phyloP scores from a whole-genome alignment of 257 asterid genomes.

The Solanum verrucosum region DNA sequence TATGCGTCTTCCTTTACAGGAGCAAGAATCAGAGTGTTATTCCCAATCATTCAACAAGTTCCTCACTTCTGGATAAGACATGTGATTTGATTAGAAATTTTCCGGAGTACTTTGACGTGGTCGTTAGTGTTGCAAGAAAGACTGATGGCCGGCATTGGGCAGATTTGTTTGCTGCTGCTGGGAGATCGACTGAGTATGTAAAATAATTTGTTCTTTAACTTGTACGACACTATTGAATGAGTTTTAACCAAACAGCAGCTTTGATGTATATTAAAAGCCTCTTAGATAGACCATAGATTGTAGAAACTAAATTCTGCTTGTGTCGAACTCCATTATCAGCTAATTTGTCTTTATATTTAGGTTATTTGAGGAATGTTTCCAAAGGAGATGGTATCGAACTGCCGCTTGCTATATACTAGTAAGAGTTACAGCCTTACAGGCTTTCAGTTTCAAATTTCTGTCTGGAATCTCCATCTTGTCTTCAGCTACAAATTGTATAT shows the following conservation, averaged over 20 bases:
- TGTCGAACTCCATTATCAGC: neutral
- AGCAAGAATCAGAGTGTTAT: slow-evolving; percentile 48
- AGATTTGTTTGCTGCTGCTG: slow-evolving; percentile 93
- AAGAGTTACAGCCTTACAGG: slow-evolving; percentile 4
- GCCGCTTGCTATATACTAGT: slow-evolving; percentile 54
- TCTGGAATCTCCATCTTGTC: neutral
- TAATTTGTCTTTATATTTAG: slow-evolving; percentile 14
- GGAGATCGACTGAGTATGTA: slow-evolving; percentile 94
- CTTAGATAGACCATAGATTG: neutral
- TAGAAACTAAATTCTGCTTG: neutral
- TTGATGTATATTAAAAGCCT: neutral
- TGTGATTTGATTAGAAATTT: slow-evolving; percentile 90
- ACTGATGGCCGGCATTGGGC: slow-evolving; percentile 99
- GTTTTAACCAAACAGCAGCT: neutral
- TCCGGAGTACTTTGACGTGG: slow-evolving; percentile 95
- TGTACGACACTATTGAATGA: neutral
- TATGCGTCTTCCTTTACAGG: slow-evolving; percentile 29
- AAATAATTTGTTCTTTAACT: slow-evolving; percentile 5
- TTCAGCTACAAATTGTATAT: neutral
- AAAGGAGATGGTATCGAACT: slow-evolving; percentile 47
- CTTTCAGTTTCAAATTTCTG: neutral
- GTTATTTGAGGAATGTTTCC: slow-evolving; percentile 49
- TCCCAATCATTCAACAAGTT: slow-evolving; percentile 26
- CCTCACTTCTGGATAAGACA: slow-evolving; percentile 83
- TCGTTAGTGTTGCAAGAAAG: slow-evolving; percentile 98